Conservation (phyloP, 2,329 filamentous ascomycete species). For the Xenosphaeropsis pyriputrescens region DNA sequence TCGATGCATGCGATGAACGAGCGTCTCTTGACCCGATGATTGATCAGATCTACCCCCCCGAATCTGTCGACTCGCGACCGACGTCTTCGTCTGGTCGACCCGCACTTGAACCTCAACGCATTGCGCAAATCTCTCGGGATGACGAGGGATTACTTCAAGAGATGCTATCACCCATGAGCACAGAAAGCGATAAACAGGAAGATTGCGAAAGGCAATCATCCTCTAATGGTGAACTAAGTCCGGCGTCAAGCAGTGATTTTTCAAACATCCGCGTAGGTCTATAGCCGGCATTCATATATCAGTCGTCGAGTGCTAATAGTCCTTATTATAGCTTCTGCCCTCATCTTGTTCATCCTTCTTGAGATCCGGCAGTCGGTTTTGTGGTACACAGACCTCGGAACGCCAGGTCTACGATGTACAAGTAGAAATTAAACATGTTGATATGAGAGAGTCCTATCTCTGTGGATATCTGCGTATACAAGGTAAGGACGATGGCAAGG, state of each 20-base stretch:
- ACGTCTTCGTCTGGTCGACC: no score
- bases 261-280: slow-evolving; percentile 37
- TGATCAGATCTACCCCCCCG: no score
- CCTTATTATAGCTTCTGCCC: slow-evolving; percentile 31
- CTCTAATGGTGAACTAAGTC: no score
- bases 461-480: slow-evolving; percentile 93
- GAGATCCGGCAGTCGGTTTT: slow-evolving; percentile 75
- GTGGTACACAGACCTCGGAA: slow-evolving; percentile 85
- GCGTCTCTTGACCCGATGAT: no score
- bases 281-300: background rate
- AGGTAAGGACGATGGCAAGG: slow-evolving; percentile 36
- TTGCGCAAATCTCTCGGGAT: slow-evolving; percentile 21
- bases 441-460: slow-evolving; percentile 84
- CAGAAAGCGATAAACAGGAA: slow-evolving; percentile 22
- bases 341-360: slow-evolving; percentile 76
- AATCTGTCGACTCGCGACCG: no score
- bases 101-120: no score
- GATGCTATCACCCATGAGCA: slow-evolving; percentile 19
- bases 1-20: no score
- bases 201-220: slow-evolving; percentile 9
- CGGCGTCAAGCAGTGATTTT: slow-evolving; percentile 23
- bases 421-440: slow-evolving; percentile 92
- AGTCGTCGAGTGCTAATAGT: slow-evolving; percentile 2
- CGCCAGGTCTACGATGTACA: slow-evolving; percentile 88
- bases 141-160: slow-evolving; percentile 18